These are phyloP conservation scores for Saccharum officinarum DNA, from an alignment of 176 grass and related monocot species.

Conservation along the genomic window DNA sequence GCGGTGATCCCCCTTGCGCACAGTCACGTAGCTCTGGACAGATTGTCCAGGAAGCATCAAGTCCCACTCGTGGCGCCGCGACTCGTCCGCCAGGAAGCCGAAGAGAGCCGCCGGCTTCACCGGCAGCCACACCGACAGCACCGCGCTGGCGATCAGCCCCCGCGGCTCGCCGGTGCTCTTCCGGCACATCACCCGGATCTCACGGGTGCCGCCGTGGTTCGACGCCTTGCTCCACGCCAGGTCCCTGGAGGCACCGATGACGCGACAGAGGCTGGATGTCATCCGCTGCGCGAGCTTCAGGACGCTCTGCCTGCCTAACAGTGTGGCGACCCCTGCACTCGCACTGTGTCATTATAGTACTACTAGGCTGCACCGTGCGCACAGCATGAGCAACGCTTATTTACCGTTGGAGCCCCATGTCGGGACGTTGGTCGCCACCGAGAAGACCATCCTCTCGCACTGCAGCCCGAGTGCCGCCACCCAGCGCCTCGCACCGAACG, in stretches of 20 bases:
- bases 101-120: slow-evolving; percentile 48
- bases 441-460: too few relatives aligned
- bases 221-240: slow-evolving; percentile 37
- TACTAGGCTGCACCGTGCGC: too few relatives aligned
- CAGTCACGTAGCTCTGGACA: slow-evolving; percentile 14
- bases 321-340: too few relatives aligned
- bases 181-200: slow-evolving; percentile 48
- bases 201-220: slow-evolving; percentile 27
- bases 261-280: slow-evolving; percentile 53
- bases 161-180: slow-evolving; percentile 63
- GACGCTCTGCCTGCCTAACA: slow-evolving; percentile 64
- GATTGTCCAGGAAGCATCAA: slow-evolving; percentile 32
- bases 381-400: too few relatives aligned
- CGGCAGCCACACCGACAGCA: slow-evolving; percentile 63
- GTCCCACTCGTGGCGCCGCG: slow-evolving; percentile 37
- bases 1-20: too few relatives aligned
- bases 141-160: slow-evolving; percentile 66
- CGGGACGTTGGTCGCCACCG: too few relatives aligned
- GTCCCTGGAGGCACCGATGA: slow-evolving; percentile 45
- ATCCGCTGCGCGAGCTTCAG: slow-evolving; percentile 78
- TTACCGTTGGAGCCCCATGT: slow-evolving; percentile 45
- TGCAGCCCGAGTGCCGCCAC: too few relatives aligned
- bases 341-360: too few relatives aligned
- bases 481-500: too few relatives aligned
- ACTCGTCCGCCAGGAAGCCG: slow-evolving; percentile 20